Percentiles rank a stretch among this genome's conserved stretches.
Conservation (phyloP, 2,329 filamentous ascomycete species). For the Aureobasidium sp. region DNA sequence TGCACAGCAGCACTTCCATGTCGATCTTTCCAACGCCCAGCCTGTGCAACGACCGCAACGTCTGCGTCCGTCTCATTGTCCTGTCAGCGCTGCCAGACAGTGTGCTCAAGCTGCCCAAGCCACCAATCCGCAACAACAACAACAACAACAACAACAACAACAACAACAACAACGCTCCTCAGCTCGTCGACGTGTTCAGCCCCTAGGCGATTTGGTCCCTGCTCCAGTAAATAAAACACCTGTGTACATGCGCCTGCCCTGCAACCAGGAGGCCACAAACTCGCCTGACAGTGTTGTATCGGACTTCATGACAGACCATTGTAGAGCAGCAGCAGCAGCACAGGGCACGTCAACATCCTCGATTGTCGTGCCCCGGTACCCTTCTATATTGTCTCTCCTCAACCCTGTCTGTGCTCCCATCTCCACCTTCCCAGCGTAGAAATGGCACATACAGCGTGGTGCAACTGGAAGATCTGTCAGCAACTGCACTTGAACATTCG, state of each 20-base stretch:
- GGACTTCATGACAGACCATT: slow-evolving; percentile 78
- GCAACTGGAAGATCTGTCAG: slow-evolving; percentile 46
- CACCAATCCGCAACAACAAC: slow-evolving; percentile 12
- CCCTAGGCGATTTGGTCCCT: neutral
- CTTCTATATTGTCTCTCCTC: slow-evolving; percentile 80
- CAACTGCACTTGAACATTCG: no score
- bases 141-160: slow-evolving; percentile 10
- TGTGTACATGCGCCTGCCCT: slow-evolving; percentile 41
- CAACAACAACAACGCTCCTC: slow-evolving; percentile 16
- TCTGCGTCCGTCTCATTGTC: slow-evolving; percentile 13
- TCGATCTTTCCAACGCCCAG: slow-evolving; percentile 32
- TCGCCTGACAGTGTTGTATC: slow-evolving; percentile 82
- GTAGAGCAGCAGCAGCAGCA: slow-evolving; percentile 69
- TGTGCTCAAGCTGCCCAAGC: slow-evolving; percentile 19
- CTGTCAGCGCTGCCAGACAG: slow-evolving; percentile 17
- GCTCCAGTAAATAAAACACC: slow-evolving; percentile 24
- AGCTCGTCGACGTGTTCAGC: slow-evolving; percentile 4
- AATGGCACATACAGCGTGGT: slow-evolving; percentile 65
- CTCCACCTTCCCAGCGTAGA: slow-evolving; percentile 79
- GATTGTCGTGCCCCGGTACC: slow-evolving; percentile 82
- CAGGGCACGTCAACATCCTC: slow-evolving; percentile 71
- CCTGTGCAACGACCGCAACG: slow-evolving; percentile 1
- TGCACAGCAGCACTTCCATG: slow-evolving; percentile 34
- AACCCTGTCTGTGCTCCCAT: slow-evolving; percentile 68
- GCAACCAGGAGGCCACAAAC: slow-evolving; percentile 74